These are phyloP conservation scores for Rhodomyrtus tomentosa DNA, from an alignment of 345 rosid genomes.

Conservation along the genomic window DNA sequence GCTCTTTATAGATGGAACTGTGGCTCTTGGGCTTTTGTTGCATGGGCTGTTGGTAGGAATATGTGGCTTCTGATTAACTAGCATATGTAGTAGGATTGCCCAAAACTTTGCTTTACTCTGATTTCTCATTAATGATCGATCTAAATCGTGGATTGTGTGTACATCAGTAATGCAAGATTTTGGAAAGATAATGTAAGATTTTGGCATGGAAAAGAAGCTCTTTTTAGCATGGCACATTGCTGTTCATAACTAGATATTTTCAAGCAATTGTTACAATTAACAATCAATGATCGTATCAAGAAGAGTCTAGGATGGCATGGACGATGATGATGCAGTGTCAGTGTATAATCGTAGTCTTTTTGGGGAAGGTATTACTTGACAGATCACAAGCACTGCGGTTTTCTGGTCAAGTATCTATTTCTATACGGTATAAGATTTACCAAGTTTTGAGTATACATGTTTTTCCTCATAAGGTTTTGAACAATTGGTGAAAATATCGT, in stretches of 20 bases:
- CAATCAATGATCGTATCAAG: background rate
- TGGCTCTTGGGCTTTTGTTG: background rate
- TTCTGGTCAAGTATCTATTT: background rate
- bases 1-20: background rate
- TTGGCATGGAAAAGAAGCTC: background rate
- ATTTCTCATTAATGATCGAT: background rate
- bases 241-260: background rate
- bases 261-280: background rate
- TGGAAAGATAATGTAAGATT: background rate
- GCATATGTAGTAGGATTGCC: background rate
- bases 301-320: background rate
- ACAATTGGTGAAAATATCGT: too few relatives aligned
- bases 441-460: background rate
- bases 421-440: background rate
- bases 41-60: background rate
- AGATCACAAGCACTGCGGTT: background rate
- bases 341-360: background rate
- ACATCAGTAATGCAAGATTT: background rate
- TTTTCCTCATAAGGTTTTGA: background rate
- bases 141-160: background rate
- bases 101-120: background rate
- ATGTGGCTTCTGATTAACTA: background rate
- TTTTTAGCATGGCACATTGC: background rate
- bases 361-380: background rate
- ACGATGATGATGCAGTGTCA: background rate